Percentiles rank a stretch among this genome's conserved stretches.
phyloP scores from a whole-genome alignment of 2,329 filamentous ascomycete species.

The Pyricularia grisea region DNA sequence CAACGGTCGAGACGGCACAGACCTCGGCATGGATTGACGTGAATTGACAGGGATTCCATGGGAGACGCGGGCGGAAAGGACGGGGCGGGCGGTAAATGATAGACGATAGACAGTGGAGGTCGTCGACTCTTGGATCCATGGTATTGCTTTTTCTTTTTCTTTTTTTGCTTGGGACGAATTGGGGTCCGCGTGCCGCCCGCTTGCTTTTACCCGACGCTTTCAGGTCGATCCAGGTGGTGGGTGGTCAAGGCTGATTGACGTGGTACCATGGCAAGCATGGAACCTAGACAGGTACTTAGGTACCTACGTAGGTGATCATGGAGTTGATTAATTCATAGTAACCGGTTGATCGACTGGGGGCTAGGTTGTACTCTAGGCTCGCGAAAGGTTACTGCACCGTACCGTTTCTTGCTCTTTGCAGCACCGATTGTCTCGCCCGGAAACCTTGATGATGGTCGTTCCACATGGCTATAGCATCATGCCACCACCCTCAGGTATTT shows the following conservation, averaged over 20 bases:
- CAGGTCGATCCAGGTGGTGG: neutral
- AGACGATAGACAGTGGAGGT: neutral
- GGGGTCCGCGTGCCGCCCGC: neutral
- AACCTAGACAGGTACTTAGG: neutral
- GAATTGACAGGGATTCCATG: neutral
- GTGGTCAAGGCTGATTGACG: neutral
- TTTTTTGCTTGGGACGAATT: neutral
- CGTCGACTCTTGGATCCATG: neutral
- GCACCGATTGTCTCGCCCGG: neutral
- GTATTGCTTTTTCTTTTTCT: neutral
- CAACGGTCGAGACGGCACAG: neutral
- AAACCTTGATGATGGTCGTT: neutral
- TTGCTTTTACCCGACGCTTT: neutral
- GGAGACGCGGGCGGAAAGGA: neutral
- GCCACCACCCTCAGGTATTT: neutral
- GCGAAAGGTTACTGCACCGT: neutral
- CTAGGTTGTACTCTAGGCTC: neutral
- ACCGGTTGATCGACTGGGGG: neutral
- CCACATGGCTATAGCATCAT: neutral
- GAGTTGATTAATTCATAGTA: neutral
- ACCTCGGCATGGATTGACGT: neutral
- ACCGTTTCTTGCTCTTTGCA: neutral
- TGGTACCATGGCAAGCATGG: neutral
- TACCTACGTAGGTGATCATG: too few species aligned
- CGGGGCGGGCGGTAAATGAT: neutral